phyloP scores from a whole-genome alignment of 2,329 filamentous ascomycete species.

The Mycocentrospora acerina region DNA sequence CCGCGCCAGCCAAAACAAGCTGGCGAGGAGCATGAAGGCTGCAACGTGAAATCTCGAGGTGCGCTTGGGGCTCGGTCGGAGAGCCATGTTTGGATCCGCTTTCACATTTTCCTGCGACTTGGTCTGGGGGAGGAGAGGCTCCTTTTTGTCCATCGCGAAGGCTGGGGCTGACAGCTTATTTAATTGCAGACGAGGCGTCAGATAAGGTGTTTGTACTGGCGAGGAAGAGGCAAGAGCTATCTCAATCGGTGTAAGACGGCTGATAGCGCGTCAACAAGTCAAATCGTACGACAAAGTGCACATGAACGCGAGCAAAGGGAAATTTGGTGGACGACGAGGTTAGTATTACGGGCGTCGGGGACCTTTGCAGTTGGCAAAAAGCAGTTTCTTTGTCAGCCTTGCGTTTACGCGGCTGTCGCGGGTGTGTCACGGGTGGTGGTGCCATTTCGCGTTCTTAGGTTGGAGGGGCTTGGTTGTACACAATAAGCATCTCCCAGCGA shows the following conservation, averaged over 20 bases:
- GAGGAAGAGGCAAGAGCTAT: not conserved
- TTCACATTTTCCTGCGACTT: constrained; percentile 11
- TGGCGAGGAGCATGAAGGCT: constrained; percentile 27
- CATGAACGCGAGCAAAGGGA: not conserved
- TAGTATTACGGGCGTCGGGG: too few relatives aligned
- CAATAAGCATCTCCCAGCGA: not conserved
- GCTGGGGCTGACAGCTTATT: constrained; percentile 8
- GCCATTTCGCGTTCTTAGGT: not conserved
- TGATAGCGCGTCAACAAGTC: constrained; percentile 11
- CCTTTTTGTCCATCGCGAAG: constrained; percentile 31
- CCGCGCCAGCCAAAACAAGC: constrained; percentile 34
- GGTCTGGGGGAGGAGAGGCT: constrained; percentile 29
- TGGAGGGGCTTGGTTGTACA: too few relatives aligned
- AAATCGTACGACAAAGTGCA: not conserved
- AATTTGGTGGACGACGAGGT: not conserved
- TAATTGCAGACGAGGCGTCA: constrained; percentile 1
- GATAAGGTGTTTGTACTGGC: not conserved
- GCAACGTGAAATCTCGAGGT: constrained; percentile 28
- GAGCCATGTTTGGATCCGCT: constrained; percentile 16
- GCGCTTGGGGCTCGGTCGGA: constrained; percentile 16
- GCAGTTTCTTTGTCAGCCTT: not conserved
- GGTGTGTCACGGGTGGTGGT: not conserved
- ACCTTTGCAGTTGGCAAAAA: too few relatives aligned
- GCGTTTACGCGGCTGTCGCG: not conserved
- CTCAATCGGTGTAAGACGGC: not conserved